Percentiles rank a stretch among this genome's conserved stretches.
phyloP scores from a whole-genome alignment of 1,139 yeast species.

The Debaryomyces psychrophilus region DNA sequence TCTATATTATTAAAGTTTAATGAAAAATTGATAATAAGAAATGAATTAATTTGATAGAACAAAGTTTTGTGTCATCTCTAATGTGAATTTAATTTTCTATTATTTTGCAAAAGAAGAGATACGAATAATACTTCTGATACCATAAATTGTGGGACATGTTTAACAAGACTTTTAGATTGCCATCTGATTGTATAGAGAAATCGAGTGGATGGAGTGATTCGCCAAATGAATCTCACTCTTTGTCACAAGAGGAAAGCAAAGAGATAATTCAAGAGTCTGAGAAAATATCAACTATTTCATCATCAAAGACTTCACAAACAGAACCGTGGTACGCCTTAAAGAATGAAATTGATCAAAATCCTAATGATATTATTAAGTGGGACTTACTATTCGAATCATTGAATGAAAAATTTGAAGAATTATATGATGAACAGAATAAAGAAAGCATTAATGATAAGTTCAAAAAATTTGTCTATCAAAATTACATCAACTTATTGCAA shows the following conservation, averaged over 20 bases:
- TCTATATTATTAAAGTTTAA: background rate
- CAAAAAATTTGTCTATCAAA: slow-evolving; percentile 22
- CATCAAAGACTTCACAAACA: slow-evolving; percentile 14
- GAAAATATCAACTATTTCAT: slow-evolving; percentile 12
- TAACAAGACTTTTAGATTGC: slow-evolving; percentile 5
- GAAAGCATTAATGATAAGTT: slow-evolving; percentile 21
- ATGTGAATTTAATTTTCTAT: background rate
- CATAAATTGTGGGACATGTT: background rate
- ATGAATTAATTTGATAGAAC: background rate
- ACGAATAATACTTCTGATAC: background rate
- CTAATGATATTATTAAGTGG: slow-evolving; percentile 37
- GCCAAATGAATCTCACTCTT: background rate
- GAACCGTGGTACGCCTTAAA: slow-evolving; percentile 11
- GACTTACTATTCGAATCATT: slow-evolving; percentile 28
- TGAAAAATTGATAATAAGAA: background rate
- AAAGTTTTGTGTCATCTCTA: slow-evolving; percentile 3
- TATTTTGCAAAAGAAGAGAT: background rate
- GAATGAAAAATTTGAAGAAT: slow-evolving; percentile 23
- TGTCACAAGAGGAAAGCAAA: slow-evolving; percentile 6
- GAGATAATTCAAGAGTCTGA: slow-evolving; percentile 1
- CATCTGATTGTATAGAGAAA: slow-evolving; percentile 7
- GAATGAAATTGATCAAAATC: slow-evolving; percentile 18
- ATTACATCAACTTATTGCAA: slow-evolving; percentile 39
- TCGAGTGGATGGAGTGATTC: background rate
- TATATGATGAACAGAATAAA: slow-evolving; percentile 16